These are phyloP conservation scores for Avena atlantica DNA, from an alignment of 176 grass and related monocot species.

Conservation along the genomic window DNA sequence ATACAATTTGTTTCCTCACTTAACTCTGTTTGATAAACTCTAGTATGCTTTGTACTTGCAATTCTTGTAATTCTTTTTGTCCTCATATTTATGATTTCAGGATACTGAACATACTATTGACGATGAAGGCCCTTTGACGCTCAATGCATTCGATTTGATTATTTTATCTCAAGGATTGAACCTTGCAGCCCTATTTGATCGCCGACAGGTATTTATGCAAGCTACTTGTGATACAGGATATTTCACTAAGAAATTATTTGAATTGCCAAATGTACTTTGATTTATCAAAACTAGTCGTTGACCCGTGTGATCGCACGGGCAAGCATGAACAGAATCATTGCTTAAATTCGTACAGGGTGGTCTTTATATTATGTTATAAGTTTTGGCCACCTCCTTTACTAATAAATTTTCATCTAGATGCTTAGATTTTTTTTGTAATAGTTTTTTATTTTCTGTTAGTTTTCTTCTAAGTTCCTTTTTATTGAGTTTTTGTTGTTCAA, in stretches of 20 bases:
- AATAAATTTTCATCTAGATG: no score
- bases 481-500: no score
- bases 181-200: constrained; percentile 88
- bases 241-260: background rate
- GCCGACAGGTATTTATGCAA: constrained; percentile 66
- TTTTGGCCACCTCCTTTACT: no score
- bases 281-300: constrained; percentile 6
- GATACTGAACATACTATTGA: constrained; percentile 59
- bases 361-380: no score
- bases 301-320: no score
- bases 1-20: background rate
- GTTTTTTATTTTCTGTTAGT: no score
- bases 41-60: constrained; percentile 5
- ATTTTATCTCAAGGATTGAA: constrained; percentile 91
- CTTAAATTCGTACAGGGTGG: no score
- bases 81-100: constrained; percentile 52
- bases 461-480: no score
- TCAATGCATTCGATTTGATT: constrained; percentile 99
- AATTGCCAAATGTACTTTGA: constrained; percentile 6
- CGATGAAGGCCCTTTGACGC: constrained; percentile 80
- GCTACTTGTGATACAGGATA: constrained; percentile 5
- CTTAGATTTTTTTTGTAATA: no score
- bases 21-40: background rate
- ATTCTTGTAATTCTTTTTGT: constrained; percentile 10
- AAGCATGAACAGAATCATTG: no score